Conservation (phyloP, 768 basidiomycete species). For the Serendipita sp. region DNA sequence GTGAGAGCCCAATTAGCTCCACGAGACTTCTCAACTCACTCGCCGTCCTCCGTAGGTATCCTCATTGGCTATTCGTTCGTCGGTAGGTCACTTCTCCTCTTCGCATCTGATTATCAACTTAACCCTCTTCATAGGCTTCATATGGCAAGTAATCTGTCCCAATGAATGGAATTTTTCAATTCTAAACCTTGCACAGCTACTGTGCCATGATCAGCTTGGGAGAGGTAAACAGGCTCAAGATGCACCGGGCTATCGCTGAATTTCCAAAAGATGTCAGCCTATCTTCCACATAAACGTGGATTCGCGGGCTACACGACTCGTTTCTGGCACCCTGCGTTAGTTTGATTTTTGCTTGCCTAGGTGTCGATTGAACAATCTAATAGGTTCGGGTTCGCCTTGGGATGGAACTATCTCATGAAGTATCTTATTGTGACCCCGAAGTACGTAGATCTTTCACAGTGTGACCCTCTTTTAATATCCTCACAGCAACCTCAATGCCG, state of each 20-base stretch:
- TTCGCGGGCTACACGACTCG: slow-evolving; percentile 43
- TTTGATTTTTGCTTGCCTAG: not conserved
- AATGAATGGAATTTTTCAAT: not conserved
- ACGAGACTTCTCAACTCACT: slow-evolving; percentile 7
- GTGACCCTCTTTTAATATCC: not conserved
- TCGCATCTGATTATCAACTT: not conserved
- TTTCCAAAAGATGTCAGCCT: slow-evolving; percentile 43
- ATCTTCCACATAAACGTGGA: slow-evolving; percentile 17
- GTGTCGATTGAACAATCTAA: not conserved
- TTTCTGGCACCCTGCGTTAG: slow-evolving; percentile 44
- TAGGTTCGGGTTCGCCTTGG: slow-evolving; percentile 44
- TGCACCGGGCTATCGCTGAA: not conserved
- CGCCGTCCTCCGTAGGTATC: slow-evolving; percentile 9
- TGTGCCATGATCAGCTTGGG: slow-evolving; percentile 39
- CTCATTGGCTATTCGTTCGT: slow-evolving; percentile 31
- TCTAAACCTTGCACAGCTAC: slow-evolving; percentile 10
- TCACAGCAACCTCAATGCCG: slow-evolving; percentile 50
- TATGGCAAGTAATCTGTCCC: not conserved
- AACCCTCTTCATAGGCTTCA: not conserved
- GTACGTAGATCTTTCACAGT: not conserved
- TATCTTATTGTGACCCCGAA: slow-evolving; percentile 40
- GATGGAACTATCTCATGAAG: slow-evolving; percentile 39
- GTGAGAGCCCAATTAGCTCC: slow-evolving; percentile 13
- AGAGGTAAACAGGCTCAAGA: slow-evolving; percentile 19
- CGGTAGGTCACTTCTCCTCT: slow-evolving; percentile 34